Conservation (phyloP, 2,329 filamentous ascomycete genomes). For the Esteya vermicola region DNA sequence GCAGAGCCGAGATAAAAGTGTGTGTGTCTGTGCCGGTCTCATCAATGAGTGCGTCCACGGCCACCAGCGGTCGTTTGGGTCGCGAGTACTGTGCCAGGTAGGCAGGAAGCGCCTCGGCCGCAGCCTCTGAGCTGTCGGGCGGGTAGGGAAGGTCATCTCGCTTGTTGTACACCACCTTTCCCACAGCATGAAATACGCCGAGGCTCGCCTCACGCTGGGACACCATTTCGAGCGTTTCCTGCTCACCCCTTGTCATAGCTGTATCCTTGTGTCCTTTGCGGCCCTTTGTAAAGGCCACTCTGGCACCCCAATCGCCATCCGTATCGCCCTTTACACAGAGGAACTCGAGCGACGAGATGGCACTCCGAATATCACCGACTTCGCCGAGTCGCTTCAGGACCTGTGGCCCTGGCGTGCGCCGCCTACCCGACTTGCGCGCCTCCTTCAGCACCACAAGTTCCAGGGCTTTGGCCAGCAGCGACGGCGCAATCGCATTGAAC, state of each 20-base stretch:
- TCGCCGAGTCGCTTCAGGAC: slow-evolving; percentile 71
- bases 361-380: slow-evolving; percentile 82
- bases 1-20: slow-evolving; percentile 13
- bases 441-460: slow-evolving; percentile 76
- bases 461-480: slow-evolving; percentile 71
- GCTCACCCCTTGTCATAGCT: slow-evolving; percentile 59
- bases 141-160: slow-evolving; percentile 42
- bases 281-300: slow-evolving; percentile 53
- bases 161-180: slow-evolving; percentile 95
- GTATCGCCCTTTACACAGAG: slow-evolving; percentile 71
- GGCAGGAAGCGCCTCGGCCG: slow-evolving; percentile 41
- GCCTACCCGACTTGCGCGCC: slow-evolving; percentile 60
- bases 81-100: slow-evolving; percentile 43
- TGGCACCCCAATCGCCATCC: slow-evolving; percentile 61
- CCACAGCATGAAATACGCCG: slow-evolving; percentile 91
- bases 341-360: slow-evolving; percentile 85
- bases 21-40: slow-evolving; percentile 86
- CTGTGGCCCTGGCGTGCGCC: slow-evolving; percentile 60
- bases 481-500: slow-evolving; percentile 85
- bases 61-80: slow-evolving; percentile 49
- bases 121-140: slow-evolving; percentile 20
- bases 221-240: slow-evolving; percentile 65
- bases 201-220: slow-evolving; percentile 79
- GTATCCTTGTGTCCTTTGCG: slow-evolving; percentile 46
- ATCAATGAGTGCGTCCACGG: slow-evolving; percentile 67